A percentile compares a stretch with the other conserved stretches of the same genome.
phyloP scores from a whole-genome alignment of 495 filamentous ascomycete species.

The Trichoderma parareesei region DNA sequence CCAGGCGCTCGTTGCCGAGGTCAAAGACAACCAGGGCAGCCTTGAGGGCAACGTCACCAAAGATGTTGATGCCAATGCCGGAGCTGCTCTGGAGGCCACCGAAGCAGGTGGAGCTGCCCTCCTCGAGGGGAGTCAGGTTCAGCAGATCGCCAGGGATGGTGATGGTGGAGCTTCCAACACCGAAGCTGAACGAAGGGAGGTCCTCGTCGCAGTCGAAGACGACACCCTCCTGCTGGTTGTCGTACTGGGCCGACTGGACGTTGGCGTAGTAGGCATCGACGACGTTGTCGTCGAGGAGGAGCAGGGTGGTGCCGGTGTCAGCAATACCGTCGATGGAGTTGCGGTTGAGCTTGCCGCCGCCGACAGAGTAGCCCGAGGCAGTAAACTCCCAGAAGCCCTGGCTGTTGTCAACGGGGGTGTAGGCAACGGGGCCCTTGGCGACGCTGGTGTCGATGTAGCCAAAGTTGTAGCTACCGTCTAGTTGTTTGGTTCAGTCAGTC shows the following conservation, averaged over 20 bases:
- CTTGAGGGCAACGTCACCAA: slow-evolving; percentile 75
- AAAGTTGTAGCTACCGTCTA: slow-evolving; percentile 61
- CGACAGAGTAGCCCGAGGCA: slow-evolving; percentile 51
- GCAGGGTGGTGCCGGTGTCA: slow-evolving; percentile 68
- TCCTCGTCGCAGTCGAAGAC: slow-evolving; percentile 54
- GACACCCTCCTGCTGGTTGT: slow-evolving; percentile 50
- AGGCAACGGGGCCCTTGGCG: slow-evolving; percentile 55
- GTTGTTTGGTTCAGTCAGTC: neutral
- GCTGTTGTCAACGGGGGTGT: slow-evolving; percentile 46
- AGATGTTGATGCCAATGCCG: slow-evolving; percentile 59
- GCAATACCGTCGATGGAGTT: slow-evolving; percentile 44
- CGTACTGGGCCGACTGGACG: slow-evolving; percentile 44
- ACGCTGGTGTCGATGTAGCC: slow-evolving; percentile 55
- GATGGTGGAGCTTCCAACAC: slow-evolving; percentile 41
- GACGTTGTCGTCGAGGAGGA: slow-evolving; percentile 50
- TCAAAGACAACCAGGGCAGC: slow-evolving; percentile 66
- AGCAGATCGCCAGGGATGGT: slow-evolving; percentile 49
- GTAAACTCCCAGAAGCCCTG: slow-evolving; percentile 67
- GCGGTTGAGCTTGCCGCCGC: slow-evolving; percentile 28
- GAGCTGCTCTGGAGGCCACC: slow-evolving; percentile 57
- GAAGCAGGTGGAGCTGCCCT: slow-evolving; percentile 40
- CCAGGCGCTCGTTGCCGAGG: slow-evolving; percentile 38
- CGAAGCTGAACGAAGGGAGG: slow-evolving; percentile 55
- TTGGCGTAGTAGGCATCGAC: slow-evolving; percentile 57
- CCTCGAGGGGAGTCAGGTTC: slow-evolving; percentile 39